phyloP scores from a whole-genome alignment of 768 basidiomycete species.

The Lactifluus volemus region DNA sequence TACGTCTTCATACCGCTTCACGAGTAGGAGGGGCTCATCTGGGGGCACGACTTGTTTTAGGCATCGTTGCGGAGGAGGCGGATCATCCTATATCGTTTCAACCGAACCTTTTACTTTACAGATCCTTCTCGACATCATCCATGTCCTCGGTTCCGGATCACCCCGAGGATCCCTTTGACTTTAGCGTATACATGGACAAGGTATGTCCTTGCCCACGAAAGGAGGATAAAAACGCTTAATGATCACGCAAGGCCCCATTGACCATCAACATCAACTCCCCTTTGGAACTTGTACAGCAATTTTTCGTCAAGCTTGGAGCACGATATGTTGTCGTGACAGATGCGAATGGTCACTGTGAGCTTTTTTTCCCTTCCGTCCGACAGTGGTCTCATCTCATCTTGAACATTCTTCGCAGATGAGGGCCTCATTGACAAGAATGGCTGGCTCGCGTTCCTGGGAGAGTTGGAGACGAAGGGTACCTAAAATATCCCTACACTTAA shows the following conservation, averaged over 20 bases:
- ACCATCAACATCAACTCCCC: conserved; percentile 79
- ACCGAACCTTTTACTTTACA: conserved; percentile 29
- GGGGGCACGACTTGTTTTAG: conserved; percentile 29
- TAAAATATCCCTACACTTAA: background rate
- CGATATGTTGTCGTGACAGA: conserved; percentile 84
- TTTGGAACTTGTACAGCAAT: conserved; percentile 85
- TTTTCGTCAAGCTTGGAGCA: conserved; percentile 91
- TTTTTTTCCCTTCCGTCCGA: background rate
- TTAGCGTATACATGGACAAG: conserved; percentile 86
- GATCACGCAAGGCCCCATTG: conserved; percentile 61
- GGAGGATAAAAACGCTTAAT: no score
- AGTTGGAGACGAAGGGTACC: conserved; percentile 44
- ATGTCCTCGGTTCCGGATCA: conserved; percentile 42
- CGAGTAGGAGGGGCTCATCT: background rate
- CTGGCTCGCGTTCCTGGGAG: conserved; percentile 81
- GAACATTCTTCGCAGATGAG: conserved; percentile 44
- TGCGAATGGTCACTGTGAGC: conserved; percentile 70
- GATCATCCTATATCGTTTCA: conserved; percentile 63
- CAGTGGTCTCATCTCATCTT: background rate
- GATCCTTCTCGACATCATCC: conserved; percentile 41
- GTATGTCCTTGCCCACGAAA: conserved; percentile 29
- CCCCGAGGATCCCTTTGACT: conserved; percentile 57
- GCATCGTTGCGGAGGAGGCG: conserved; percentile 65
- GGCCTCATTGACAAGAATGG: conserved; percentile 92
- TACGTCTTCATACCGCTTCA: conserved; percentile 25